Evolutionary conservation across 2,329 filamentous ascomycete species (phyloP), one percentile per base, ranked within the genome.

Genomic region (Sporothrix brasiliensis): DNA sequence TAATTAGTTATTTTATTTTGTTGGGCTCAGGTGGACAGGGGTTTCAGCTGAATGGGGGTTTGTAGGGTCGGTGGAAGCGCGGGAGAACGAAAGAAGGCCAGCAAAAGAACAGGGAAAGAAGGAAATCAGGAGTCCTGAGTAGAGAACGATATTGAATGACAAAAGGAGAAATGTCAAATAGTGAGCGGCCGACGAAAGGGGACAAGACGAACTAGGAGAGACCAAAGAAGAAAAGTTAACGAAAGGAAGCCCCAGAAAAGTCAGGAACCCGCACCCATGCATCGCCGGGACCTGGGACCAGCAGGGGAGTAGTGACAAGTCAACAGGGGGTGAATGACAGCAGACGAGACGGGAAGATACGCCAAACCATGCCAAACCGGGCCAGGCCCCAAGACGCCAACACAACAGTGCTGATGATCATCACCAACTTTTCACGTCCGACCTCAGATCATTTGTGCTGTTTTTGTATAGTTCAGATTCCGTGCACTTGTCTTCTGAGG

Each of bases 181-280:
- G 44, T 44, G 63, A 67, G 49, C 16, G n/a, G 30, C 6, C 41
- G 52, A 54, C 56, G 56, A 63, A 61, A 61, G 27, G 39, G 58
- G 27, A 53, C 24, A 66, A 34, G 16, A 27, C 21, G 13, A 34
- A 72, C 58, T 67, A 70, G 27, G 41, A 49, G 27, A 44, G 14
- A 67, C 49, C 50, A 2, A 67, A n/a, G 44, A 41, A 49, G 52
- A 41, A 58, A 66, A 27, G 69, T 13, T 13, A 14, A 44, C 14
- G 56, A 39, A 9, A 49, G 30, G 21, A 52, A 13, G 30, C 49
- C 54, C 69, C 13, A 67, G 60, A 19, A 67, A 58, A 66, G 65
- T 58, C 72, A 73, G 68, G 73, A 73, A 73, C 71, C 71, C 71
- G 71, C 68, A 69, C 56, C 44, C 67, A 39, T 69, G 71, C 69